Percentiles rank a stretch among this genome's conserved stretches.
phyloP scores from a whole-genome alignment of 2,329 filamentous ascomycete species.

The Leptographium lundbergii region DNA sequence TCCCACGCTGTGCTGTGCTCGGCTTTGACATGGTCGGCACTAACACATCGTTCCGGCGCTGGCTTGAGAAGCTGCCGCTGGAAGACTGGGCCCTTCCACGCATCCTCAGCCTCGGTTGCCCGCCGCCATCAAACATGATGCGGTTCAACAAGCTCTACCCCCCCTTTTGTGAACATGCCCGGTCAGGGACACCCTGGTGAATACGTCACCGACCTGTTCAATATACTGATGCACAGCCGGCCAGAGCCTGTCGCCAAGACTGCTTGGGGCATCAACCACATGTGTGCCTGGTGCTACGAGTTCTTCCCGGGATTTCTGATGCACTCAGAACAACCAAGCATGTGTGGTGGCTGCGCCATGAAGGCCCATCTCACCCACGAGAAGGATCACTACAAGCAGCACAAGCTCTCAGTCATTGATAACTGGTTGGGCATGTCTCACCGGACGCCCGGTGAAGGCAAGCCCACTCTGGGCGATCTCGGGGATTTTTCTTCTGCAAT shows the following conservation, averaged over 20 bases:
- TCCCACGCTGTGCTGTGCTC: not conserved
- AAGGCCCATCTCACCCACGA: not conserved
- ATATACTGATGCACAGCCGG: not conserved
- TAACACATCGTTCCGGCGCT: constrained; percentile 3
- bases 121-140: not conserved
- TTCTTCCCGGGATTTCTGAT: not conserved
- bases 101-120: not conserved
- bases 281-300: not conserved
- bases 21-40: constrained; percentile 1
- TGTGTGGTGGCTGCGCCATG: not conserved
- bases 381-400: constrained; percentile 3
- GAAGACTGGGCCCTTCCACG: constrained; percentile 2
- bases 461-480: not conserved
- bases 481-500: not conserved
- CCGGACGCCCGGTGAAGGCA: not conserved
- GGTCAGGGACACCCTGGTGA: not conserved
- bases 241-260: not conserved
- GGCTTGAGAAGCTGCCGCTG: constrained; percentile 7
- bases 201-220: not conserved
- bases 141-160: too few species aligned
- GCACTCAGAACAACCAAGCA: not conserved
- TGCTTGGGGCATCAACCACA: too few species aligned
- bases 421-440: not conserved
- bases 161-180: too few species aligned
- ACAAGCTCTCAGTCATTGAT: not conserved